phyloP scores from a whole-genome alignment of 169 alveolate species.

The Amoebophrya sp. region DNA sequence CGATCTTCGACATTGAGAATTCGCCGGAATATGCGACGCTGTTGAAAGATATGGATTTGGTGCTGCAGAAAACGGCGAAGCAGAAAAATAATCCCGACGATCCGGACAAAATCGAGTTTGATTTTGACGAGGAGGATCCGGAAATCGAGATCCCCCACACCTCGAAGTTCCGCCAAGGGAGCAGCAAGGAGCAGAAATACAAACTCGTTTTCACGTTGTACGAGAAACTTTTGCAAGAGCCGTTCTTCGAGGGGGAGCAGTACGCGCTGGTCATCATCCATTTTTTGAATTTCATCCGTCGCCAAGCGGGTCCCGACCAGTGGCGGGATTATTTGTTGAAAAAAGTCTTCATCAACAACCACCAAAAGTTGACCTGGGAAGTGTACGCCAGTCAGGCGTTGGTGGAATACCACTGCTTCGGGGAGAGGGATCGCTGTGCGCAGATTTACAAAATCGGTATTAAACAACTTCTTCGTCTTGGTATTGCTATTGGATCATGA shows the following conservation, averaged over 20 bases:
- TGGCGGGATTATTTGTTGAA: not conserved
- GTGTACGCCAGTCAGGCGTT: not conserved
- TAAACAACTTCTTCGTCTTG: no score
- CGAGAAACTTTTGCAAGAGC: not conserved
- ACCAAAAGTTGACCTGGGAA: not conserved
- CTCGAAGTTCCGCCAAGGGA: no score
- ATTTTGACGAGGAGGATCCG: no score
- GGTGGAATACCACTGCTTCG: conserved; percentile 8
- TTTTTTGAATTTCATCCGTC: not conserved
- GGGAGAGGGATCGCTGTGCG: not conserved
- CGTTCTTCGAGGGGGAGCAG: conserved; percentile 20
- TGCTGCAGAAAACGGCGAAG: no score
- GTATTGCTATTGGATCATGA: no score
- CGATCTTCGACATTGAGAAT: no score
- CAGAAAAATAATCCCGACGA: no score
- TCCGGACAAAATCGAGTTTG: no score
- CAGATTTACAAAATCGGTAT: not conserved
- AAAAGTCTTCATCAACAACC: not conserved
- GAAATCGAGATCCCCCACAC: no score
- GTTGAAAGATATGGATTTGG: no score
- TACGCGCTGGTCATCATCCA: not conserved
- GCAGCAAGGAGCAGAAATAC: no score
- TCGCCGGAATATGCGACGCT: no score
- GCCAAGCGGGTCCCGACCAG: not conserved
- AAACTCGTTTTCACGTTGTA: not conserved